Evolutionary conservation across 257 asterid species (phyloP), one percentile per base, ranked within the genome.

Genomic region (Leptodermis oblonga): DNA sequence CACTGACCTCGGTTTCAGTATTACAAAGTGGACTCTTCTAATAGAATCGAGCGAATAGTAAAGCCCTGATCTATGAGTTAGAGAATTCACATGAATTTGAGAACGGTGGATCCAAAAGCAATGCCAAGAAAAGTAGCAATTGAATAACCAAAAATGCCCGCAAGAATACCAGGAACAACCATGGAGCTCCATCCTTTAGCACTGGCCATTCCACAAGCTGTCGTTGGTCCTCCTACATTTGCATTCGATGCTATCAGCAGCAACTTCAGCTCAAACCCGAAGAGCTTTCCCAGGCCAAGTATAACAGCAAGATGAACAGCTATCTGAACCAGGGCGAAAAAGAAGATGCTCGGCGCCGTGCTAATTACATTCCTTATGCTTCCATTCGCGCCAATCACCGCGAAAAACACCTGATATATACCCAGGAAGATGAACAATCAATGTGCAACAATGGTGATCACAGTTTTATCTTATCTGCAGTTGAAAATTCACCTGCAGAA

Each of bases 181-280:
- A 90, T 39, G 62, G 98, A 90, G 67, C 67, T 82, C 98, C 98
- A 93, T 53, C 96, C 98, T 80, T 90, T 90, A 37, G 98, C 94
- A 36, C 94, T 88, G 77, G 98, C 98, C 98, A 93, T 90, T 51
- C 97, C 97, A 70, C 95, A 80, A 14, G 97, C 98, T 36, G 98
- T 93, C 5, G 98, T 90, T 1, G 97, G 98, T 30, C 97, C 98
- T 7, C 97, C 97, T 2, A 90, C 98, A 11, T 93, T 93, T n/a
- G 98, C 98, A 52, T 93, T 93, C 12, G 98, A 93, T 61, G 98
- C 98, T 53, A 90, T 33, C n/a, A 93, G 96, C 84, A 93, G 70
- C 65, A 79, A 68, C 75, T 78, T 90, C 30, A 77, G 95, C 49
- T 93, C 98, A 30, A 93, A 67, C 15, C 87, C 69, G 53, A 93